Evolutionary conservation across 2,329 filamentous ascomycete species (phyloP).

Genomic region (Huntiella decipiens): DNA sequence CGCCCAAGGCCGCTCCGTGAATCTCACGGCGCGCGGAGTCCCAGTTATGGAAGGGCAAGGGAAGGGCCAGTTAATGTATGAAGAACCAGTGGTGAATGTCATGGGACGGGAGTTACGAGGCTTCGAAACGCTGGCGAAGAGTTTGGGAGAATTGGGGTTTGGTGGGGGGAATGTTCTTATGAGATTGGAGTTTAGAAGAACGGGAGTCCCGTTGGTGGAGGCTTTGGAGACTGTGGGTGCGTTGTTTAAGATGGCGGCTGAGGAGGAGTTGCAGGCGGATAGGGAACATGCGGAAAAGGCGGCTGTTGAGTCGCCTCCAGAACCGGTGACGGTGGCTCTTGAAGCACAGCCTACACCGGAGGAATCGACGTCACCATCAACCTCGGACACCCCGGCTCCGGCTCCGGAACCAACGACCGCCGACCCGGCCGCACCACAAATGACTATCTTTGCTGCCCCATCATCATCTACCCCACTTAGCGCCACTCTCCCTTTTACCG

Average conservation of each 20-base stretch:
- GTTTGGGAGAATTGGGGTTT: conserved; percentile 67
- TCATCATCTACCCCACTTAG: conserved; percentile 56
- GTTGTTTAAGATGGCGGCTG: conserved; percentile 44
- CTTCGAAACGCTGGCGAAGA: conserved; percentile 74
- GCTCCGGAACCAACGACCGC: conserved; percentile 1
- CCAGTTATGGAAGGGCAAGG: conserved; percentile 37
- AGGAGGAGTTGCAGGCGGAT: conserved; percentile 10
- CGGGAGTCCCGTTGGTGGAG: conserved; percentile 61
- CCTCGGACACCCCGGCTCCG: neutral
- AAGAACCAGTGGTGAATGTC: conserved; percentile 67
- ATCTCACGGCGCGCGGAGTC: conserved; percentile 70
- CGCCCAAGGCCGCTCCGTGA: conserved; percentile 42
- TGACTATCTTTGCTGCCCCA: conserved; percentile 64
- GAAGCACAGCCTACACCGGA: neutral
- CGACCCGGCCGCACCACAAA: conserved; percentile 26
- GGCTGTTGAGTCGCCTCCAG: neutral
- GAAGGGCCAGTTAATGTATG: conserved; percentile 68
- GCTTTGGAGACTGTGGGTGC: conserved; percentile 65
- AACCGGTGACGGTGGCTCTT: conserved; percentile 3
- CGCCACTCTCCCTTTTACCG: conserved; percentile 44
- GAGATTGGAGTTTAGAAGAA: conserved; percentile 56
- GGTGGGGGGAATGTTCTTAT: conserved; percentile 69
- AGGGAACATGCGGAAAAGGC: conserved; percentile 6
- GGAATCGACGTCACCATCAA: too few species aligned
- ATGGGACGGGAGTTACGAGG: conserved; percentile 62